phyloP scores from a whole-genome alignment of 2,329 filamentous ascomycete genomes.

The Sphaerostilbella broomeana region DNA sequence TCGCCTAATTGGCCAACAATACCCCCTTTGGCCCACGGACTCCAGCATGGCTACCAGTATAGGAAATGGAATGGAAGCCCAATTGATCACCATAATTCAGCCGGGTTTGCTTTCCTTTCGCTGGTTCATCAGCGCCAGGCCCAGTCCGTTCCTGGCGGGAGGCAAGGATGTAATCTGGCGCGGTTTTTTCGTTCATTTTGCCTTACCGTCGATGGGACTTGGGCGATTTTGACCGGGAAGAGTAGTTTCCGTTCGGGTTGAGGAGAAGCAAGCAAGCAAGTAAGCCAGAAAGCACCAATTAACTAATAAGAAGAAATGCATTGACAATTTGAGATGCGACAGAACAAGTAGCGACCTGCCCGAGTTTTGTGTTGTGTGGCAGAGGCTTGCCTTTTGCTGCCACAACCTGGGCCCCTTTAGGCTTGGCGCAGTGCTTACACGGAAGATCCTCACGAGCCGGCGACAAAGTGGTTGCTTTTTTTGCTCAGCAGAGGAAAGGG shows the following conservation, averaged over 20 bases:
- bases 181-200: not conserved
- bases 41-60: not conserved
- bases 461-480: too few species aligned
- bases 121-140: not conserved
- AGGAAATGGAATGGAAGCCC: slow-evolving; percentile 5
- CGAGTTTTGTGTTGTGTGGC: too few species aligned
- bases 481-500: slow-evolving; percentile 5
- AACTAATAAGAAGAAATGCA: too few species aligned
- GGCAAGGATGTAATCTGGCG: not conserved
- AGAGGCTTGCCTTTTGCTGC: too few species aligned
- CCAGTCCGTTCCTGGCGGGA: not conserved
- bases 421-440: not conserved
- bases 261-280: too few species aligned
- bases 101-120: not conserved
- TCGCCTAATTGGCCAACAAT: slow-evolving; percentile 1
- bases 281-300: too few species aligned
- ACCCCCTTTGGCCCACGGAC: too few species aligned
- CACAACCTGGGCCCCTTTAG: slow-evolving; percentile 6
- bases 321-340: too few species aligned
- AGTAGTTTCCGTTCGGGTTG: too few species aligned
- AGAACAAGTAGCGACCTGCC: too few species aligned
- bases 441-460: not conserved
- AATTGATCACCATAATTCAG: not conserved
- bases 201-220: too few species aligned
- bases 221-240: too few species aligned